A percentile compares a stretch with the other conserved stretches of the same genome.
These are phyloP conservation scores for Ceratocystis lukuohia DNA, from an alignment of 2,329 filamentous ascomycete species.

Conservation along the genomic window DNA sequence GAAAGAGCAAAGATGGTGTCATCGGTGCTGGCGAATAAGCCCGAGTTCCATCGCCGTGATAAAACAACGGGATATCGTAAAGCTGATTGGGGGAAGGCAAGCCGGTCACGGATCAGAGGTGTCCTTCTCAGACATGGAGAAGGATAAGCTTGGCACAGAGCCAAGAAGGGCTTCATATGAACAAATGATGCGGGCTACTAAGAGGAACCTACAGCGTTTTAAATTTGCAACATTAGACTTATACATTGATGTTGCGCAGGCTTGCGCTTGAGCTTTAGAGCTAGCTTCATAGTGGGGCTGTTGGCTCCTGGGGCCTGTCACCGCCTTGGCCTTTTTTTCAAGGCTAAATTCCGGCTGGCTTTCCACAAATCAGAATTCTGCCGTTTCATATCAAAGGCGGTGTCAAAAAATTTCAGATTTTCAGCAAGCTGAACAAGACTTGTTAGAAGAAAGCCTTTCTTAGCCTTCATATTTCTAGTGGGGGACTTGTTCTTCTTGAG, in stretches of 20 bases:
- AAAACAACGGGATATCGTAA: not conserved
- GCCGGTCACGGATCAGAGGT: not conserved
- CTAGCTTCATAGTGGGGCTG: conserved; percentile 11
- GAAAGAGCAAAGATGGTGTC: conserved; percentile 87
- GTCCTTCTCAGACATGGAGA: not conserved
- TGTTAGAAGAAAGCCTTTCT: conserved; percentile 3
- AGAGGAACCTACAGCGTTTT: not conserved
- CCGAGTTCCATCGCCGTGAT: conserved; percentile 7
- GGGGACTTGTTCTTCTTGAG: conserved; percentile 1
- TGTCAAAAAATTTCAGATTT: conserved; percentile 20
- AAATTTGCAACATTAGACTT: not conserved
- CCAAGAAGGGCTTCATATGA: not conserved
- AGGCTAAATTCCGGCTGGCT: conserved; percentile 15
- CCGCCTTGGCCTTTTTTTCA: conserved; percentile 3
- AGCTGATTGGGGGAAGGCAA: not conserved
- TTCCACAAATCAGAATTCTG: conserved; percentile 15
- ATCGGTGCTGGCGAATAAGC: conserved; percentile 21
- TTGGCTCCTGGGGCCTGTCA: not conserved
- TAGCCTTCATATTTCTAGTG: conserved; percentile 9
- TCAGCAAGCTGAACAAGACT: conserved; percentile 9
- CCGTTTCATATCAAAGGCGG: conserved; percentile 17
- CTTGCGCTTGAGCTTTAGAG: not conserved
- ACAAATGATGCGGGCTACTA: not conserved
- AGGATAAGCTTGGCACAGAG: not conserved
- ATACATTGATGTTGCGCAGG: not conserved